A percentile compares a stretch with the other conserved stretches of the same genome.
These are phyloP conservation scores for Euphorbia pulcherrima DNA, from an alignment of 345 rosid species.

Conservation along the genomic window DNA sequence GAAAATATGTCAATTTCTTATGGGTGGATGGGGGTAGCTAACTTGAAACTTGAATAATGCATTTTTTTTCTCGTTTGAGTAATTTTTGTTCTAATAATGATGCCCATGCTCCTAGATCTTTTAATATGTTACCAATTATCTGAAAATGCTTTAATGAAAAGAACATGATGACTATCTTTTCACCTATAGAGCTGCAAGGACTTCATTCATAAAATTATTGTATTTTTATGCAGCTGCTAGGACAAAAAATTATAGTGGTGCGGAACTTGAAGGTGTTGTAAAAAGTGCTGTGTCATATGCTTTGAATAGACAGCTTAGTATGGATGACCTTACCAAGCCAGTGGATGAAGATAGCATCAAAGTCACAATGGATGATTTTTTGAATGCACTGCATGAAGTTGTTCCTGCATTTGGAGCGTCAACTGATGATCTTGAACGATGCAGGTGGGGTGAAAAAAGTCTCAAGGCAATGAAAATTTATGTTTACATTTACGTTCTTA, in stretches of 20 bases:
- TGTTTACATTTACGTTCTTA: conserved; percentile 1
- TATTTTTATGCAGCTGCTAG: conserved; percentile 71
- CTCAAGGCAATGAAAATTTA: background rate
- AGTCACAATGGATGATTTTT: conserved; percentile 91
- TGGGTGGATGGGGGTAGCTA: too few species aligned
- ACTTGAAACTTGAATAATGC: background rate
- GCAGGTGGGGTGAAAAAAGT: conserved; percentile 55
- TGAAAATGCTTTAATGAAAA: background rate
- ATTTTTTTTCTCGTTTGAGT: background rate
- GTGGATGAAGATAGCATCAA: conserved; percentile 94
- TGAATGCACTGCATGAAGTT: conserved; percentile 69
- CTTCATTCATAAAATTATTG: conserved; percentile 4
- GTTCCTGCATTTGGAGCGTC: conserved; percentile 98
- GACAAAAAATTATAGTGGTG: conserved; percentile 95
- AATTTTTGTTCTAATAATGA: background rate
- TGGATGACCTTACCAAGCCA: conserved; percentile 94
- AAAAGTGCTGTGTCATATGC: conserved; percentile 99
- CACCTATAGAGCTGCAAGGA: background rate
- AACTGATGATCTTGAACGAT: conserved; percentile 86
- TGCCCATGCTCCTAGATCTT: background rate
- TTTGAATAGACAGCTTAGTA: conserved; percentile 83
- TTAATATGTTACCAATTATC: background rate
- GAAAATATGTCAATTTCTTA: background rate
- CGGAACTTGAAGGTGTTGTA: conserved; percentile 98
- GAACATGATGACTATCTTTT: background rate